Conservation (phyloP, 2,329 filamentous ascomycete genomes). For the Colletotrichum lindemuthianum region DNA sequence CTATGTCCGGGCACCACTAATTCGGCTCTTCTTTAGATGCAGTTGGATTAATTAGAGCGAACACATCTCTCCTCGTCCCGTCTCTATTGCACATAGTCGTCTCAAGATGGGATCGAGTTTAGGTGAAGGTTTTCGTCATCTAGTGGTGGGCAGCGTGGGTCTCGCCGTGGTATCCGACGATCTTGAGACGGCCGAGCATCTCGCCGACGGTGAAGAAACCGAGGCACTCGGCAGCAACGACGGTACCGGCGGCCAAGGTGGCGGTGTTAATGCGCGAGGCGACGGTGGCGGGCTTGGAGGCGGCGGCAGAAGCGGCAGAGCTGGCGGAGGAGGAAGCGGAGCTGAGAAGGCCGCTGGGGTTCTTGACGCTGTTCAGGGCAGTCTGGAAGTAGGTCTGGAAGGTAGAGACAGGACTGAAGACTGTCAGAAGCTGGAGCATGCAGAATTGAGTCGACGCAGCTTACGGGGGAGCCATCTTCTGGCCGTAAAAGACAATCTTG, state of each 20-base stretch:
- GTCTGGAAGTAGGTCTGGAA: slow-evolving; percentile 90
- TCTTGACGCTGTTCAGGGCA: slow-evolving; percentile 74
- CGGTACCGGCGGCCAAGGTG: slow-evolving; percentile 77
- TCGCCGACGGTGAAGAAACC: slow-evolving; percentile 99
- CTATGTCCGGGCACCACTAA: slow-evolving; percentile 27
- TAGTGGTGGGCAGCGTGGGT: slow-evolving; percentile 68
- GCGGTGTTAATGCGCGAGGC: slow-evolving; percentile 66
- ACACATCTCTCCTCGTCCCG: not conserved
- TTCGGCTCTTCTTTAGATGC: slow-evolving; percentile 34
- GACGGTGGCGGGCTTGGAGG: slow-evolving; percentile 49
- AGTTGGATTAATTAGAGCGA: slow-evolving; percentile 30
- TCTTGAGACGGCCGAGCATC: slow-evolving; percentile 95
- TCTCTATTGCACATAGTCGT: slow-evolving; percentile 6
- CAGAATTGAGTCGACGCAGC: slow-evolving; percentile 49
- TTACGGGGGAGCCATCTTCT: slow-evolving; percentile 96
- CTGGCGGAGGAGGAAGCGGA: slow-evolving; percentile 66
- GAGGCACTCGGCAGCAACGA: slow-evolving; percentile 85
- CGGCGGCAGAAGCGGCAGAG: slow-evolving; percentile 63
- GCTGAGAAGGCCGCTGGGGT: slow-evolving; percentile 70
- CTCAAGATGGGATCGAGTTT: slow-evolving; percentile 7
- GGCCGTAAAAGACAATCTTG: slow-evolving; percentile 86
- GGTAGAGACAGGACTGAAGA: slow-evolving; percentile 74
- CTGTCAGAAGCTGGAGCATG: slow-evolving; percentile 3
- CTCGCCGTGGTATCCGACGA: slow-evolving; percentile 90
- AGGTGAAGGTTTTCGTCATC: slow-evolving; percentile 38